Evolutionary conservation across 352 stramenopile genomes (phyloP), one percentile per base, ranked within the genome.

Genomic region (Globisporangium cylindrosporum): DNA sequence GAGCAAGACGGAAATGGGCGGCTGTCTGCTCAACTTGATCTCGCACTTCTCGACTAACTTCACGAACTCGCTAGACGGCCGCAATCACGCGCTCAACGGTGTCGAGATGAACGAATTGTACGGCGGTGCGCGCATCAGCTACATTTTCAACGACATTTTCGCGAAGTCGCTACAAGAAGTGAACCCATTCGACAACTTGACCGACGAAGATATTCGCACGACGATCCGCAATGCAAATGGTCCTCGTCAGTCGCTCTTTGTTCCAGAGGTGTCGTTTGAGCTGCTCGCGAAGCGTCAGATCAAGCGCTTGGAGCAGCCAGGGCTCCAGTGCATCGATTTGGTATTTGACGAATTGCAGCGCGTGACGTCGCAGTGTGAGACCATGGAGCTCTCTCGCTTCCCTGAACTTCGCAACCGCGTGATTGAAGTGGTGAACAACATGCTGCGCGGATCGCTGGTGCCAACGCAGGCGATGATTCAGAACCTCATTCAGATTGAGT

Each of bases 161-260:
- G 86, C 88, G 27, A 95, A 94, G 73, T 88, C 83, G 34, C 67
- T 97, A 20, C 86, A 94, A 56, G 84, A 94, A 54, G 94, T 99
- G 48, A 97, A 98, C 68, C 93, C 97, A 0, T 99, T 99, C 68
- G 97, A 99, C 69, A 94, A 94, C 20, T 79, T 99, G n/a, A 94
- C 85, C 24, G 97, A 99, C 75, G 95, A 99, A 32, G 98, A 99
- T 76, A 99, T 99, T 67, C 94, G 97, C 56, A 99, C 97, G 18
- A 98, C 97, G 3, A 99, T 99, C 73, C 91, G 93, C 59, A 99
- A 99, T 74, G 96, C 97, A 60, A 99, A 99, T 69, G 97, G 98
- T 29, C 98, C 97, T 32, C 87, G 97, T 15, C 96, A 98, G 54
- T 97, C 95, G 69, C 86, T 99, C 10, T 99, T 99, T 75, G 97